Percentiles rank a stretch among this genome's conserved stretches.
Evolutionary conservation across 2,329 filamentous ascomycete genomes (phyloP).

Genomic region (Dothideomycetes sp.): DNA sequence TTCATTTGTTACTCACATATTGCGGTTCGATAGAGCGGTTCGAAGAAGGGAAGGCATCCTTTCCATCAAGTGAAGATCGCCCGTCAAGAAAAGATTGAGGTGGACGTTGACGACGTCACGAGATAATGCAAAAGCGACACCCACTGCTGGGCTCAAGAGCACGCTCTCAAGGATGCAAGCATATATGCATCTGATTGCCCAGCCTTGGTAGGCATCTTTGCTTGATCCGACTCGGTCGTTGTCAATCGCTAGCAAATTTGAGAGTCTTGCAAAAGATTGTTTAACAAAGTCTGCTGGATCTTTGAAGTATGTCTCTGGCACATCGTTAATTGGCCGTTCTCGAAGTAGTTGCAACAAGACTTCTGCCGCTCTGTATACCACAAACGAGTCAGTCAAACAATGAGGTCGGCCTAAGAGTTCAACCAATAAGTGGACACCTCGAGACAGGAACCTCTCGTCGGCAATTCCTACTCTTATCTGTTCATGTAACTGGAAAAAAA

Average conservation of each 20-base stretch:
- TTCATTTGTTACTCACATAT: too few relatives aligned
- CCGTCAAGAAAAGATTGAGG: slow-evolving; percentile 20
- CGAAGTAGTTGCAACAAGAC: slow-evolving; percentile 20
- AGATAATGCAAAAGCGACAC: slow-evolving; percentile 26
- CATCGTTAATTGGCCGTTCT: slow-evolving; percentile 16
- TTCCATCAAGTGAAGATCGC: neutral
- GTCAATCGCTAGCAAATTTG: too few relatives aligned
- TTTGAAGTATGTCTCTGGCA: slow-evolving; percentile 18
- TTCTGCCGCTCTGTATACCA: neutral
- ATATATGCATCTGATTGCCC: neutral
- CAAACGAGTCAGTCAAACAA: neutral
- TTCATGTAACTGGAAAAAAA: slow-evolving; percentile 50
- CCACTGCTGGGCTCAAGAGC: slow-evolving; percentile 23
- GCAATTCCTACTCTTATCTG: slow-evolving; percentile 22
- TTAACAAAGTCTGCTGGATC: slow-evolving; percentile 17
- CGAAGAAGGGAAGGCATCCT: neutral
- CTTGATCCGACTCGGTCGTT: too few relatives aligned
- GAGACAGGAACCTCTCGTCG: slow-evolving; percentile 22
- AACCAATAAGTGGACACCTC: slow-evolving; percentile 21
- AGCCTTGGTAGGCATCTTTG: slow-evolving; percentile 10
- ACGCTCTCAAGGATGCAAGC: slow-evolving; percentile 13
- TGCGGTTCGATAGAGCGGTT: too few relatives aligned
- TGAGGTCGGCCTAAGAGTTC: slow-evolving; percentile 14
- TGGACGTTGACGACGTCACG: slow-evolving; percentile 33
- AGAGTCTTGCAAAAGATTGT: neutral